Evolutionary conservation across 345 rosid genomes (phyloP).

Genomic region (Sapria himalayana): DNA sequence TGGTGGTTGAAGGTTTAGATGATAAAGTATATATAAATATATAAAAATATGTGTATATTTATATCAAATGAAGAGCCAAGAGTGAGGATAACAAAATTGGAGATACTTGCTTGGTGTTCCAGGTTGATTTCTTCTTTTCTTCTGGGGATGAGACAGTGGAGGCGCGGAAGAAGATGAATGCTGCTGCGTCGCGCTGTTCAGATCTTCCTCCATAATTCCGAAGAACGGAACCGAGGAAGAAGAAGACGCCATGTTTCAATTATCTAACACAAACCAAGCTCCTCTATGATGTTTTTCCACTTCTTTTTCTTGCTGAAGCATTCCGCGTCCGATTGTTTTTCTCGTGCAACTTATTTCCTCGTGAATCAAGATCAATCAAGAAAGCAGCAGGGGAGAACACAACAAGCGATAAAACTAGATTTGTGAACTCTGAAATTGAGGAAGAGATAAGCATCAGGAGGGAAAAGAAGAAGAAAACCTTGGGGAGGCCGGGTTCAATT

Average conservation of each 20-base stretch:
- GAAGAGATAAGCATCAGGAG: background rate
- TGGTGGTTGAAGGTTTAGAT: too few species aligned
- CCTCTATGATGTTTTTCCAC: background rate
- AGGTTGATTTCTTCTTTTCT: constrained; percentile 59
- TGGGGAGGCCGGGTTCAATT: too few species aligned
- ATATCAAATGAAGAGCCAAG: background rate
- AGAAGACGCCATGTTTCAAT: constrained; percentile 31
- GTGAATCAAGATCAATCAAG: constrained; percentile 7
- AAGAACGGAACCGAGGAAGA: constrained; percentile 45
- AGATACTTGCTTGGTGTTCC: constrained; percentile 61
- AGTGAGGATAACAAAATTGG: constrained; percentile 11
- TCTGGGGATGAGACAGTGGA: constrained; percentile 28
- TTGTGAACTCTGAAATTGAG: constrained; percentile 1
- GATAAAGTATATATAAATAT: too few species aligned
- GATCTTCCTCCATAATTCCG: constrained; percentile 43
- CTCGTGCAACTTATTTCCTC: constrained; percentile 1
- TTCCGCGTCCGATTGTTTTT: background rate
- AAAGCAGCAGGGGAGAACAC: constrained; percentile 8
- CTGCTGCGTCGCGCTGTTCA: constrained; percentile 24
- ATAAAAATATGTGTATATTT: too few species aligned
- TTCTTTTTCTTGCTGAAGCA: constrained; percentile 3
- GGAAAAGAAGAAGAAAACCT: constrained; percentile 9
- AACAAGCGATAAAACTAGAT: constrained; percentile 5
- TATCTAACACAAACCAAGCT: too few species aligned
- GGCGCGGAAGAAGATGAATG: constrained; percentile 26